These are phyloP conservation scores for Mimosa bimucronata DNA, from an alignment of 306 rosid genomes.

Conservation along the genomic window DNA sequence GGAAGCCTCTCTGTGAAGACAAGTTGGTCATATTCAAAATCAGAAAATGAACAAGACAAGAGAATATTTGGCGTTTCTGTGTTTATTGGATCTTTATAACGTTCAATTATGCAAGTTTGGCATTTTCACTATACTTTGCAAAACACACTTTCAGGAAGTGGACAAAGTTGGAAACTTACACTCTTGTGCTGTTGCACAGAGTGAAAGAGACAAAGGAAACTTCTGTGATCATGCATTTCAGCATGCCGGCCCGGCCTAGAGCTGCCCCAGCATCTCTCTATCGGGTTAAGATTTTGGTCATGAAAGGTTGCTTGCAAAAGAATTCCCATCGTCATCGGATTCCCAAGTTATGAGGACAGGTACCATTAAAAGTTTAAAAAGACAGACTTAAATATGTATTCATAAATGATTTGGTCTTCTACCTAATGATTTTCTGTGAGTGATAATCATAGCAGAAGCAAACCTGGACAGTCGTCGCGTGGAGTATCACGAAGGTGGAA, in stretches of 20 bases:
- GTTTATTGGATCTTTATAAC: background rate
- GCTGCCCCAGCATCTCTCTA: slow-evolving; percentile 3
- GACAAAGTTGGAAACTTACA: slow-evolving; percentile 22
- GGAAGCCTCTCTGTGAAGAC: slow-evolving; percentile 72
- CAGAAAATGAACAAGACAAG: background rate
- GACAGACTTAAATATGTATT: background rate
- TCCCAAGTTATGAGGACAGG: background rate
- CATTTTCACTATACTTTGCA: background rate
- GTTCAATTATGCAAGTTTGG: background rate
- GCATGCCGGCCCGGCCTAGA: background rate
- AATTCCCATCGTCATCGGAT: background rate
- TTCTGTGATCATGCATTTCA: slow-evolving; percentile 37
- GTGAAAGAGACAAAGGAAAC: slow-evolving; percentile 34
- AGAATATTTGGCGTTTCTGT: background rate
- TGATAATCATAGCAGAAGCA: slow-evolving; percentile 24
- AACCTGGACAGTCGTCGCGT: slow-evolving; percentile 96
- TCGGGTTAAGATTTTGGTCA: background rate
- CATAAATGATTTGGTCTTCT: background rate
- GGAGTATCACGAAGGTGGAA: slow-evolving; percentile 74
- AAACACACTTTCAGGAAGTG: slow-evolving; percentile 8
- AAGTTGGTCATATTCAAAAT: slow-evolving; percentile 12
- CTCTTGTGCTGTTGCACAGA: background rate
- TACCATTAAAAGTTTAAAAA: background rate
- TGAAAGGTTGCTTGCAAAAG: slow-evolving; percentile 2
- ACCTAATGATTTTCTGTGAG: background rate